phyloP scores from a whole-genome alignment of 1,139 yeast species.

The Meyerozyma sp. region DNA sequence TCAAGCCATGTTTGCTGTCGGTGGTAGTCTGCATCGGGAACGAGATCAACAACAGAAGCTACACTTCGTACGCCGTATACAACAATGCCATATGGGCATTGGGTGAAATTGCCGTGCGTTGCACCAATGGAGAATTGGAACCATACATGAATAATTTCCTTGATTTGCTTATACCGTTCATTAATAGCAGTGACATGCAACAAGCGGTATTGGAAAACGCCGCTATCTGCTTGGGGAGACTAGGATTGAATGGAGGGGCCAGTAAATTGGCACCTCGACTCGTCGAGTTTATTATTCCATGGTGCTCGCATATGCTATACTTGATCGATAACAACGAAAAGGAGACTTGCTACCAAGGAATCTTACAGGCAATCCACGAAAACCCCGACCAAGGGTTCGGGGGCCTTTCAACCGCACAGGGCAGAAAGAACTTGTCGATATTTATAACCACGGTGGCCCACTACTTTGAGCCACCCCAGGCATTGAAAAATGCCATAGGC shows the following conservation, averaged over 20 bases:
- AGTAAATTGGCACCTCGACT: slow-evolving; percentile 51
- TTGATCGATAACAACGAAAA: slow-evolving; percentile 76
- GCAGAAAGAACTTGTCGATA: slow-evolving; percentile 44
- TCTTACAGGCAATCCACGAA: slow-evolving; percentile 57
- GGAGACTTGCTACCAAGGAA: slow-evolving; percentile 73
- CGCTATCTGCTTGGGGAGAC: slow-evolving; percentile 89
- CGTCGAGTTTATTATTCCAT: slow-evolving; percentile 50
- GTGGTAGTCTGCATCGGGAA: slow-evolving; percentile 62
- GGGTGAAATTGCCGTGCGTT: slow-evolving; percentile 76
- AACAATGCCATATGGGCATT: slow-evolving; percentile 93
- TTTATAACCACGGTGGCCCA: slow-evolving; percentile 63
- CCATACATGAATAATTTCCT: slow-evolving; percentile 62
- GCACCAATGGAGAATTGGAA: slow-evolving; percentile 43
- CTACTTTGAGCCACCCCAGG: slow-evolving; percentile 49
- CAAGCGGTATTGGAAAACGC: slow-evolving; percentile 77
- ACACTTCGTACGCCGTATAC: slow-evolving; percentile 56
- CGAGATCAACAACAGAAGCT: slow-evolving; percentile 53
- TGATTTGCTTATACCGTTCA: slow-evolving; percentile 57
- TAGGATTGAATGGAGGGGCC: slow-evolving; percentile 65
- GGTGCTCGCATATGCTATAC: slow-evolving; percentile 64
- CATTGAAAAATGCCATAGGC: slow-evolving; percentile 38
- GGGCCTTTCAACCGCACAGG: slow-evolving; percentile 39
- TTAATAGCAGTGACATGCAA: slow-evolving; percentile 53
- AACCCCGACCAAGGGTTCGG: slow-evolving; percentile 65
- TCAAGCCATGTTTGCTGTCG: slow-evolving; percentile 52